phyloP scores from a whole-genome alignment of 345 rosid genomes.

The Sisymbrium irio region DNA sequence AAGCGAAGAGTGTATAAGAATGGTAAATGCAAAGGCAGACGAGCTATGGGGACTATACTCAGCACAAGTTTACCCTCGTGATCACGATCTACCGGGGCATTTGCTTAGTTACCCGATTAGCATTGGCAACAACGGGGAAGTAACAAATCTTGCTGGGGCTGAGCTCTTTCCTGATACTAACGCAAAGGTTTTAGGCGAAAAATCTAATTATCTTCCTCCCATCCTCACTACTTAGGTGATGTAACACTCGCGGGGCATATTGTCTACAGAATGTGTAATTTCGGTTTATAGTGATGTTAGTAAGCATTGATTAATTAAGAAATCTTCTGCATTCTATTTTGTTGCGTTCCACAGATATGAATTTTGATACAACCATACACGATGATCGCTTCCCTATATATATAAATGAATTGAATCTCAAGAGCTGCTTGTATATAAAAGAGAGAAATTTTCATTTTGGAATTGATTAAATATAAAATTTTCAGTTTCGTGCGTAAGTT shows the following conservation, averaged over 20 bases:
- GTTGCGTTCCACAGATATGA: neutral
- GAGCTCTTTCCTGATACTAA: constrained; percentile 65
- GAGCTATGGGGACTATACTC: constrained; percentile 46
- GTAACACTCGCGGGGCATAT: constrained; percentile 16
- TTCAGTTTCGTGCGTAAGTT: neutral
- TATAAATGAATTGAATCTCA: neutral
- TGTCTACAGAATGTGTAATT: neutral
- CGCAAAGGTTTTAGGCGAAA: constrained; percentile 49
- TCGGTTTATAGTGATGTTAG: neutral
- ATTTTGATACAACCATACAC: neutral
- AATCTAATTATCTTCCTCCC: neutral
- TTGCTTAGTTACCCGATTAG: constrained; percentile 66
- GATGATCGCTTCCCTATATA: neutral
- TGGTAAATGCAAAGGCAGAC: constrained; percentile 42
- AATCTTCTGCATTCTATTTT: neutral
- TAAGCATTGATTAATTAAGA: neutral
- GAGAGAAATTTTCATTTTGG: neutral
- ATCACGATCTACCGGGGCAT: constrained; percentile 44
- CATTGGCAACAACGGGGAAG: constrained; percentile 39
- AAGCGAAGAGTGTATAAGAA: constrained; percentile 36
- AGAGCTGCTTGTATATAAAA: neutral
- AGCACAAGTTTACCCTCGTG: constrained; percentile 4
- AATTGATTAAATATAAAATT: neutral
- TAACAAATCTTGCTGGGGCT: constrained; percentile 40
- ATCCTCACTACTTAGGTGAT: neutral